A percentile compares a stretch with the other conserved stretches of the same genome.
These are phyloP conservation scores for Kalaharituber pfeilii DNA, from an alignment of 2,329 filamentous ascomycete species.

Conservation along the genomic window DNA sequence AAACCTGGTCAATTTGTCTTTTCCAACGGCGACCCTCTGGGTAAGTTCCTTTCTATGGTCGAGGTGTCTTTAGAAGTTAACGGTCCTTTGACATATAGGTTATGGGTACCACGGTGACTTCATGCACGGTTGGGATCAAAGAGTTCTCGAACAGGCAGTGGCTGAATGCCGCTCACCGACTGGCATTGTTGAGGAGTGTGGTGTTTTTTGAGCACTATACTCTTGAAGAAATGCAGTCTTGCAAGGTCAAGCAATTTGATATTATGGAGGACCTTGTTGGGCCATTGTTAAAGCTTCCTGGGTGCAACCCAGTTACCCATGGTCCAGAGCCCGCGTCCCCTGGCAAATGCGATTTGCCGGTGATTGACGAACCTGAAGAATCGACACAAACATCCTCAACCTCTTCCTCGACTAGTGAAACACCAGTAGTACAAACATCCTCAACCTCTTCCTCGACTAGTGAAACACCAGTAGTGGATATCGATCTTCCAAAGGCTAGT, in stretches of 20 bases:
- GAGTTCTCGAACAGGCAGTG: conserved; percentile 28
- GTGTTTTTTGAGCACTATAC: conserved; percentile 10
- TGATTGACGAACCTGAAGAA: not conserved
- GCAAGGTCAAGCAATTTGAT: conserved; percentile 8
- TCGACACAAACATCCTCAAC: not conserved
- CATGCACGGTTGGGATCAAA: conserved; percentile 33
- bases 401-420: not conserved
- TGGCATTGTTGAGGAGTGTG: conserved; percentile 13
- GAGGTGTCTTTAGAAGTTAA: conserved; percentile 1
- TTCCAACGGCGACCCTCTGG: conserved; percentile 59
- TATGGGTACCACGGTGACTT: conserved; percentile 40
- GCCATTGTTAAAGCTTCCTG: conserved; percentile 12
- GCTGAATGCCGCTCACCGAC: conserved; percentile 14
- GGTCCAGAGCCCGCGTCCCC: conserved; percentile 7
- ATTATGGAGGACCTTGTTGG: conserved; percentile 15
- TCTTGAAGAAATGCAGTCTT: conserved; percentile 9
- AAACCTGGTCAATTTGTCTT: conserved; percentile 45
- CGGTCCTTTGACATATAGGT: conserved; percentile 22
- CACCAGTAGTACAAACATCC: not conserved
- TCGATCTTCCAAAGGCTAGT: too few relatives aligned
- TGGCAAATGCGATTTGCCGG: conserved; percentile 6
- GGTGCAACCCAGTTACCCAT: conserved; percentile 12
- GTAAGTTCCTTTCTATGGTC: conserved; percentile 29
- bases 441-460: not conserved
- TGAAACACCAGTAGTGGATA: not conserved